These are phyloP conservation scores for Hypomontagnella submonticulosa DNA, from an alignment of 495 filamentous ascomycete genomes.

Conservation along the genomic window DNA sequence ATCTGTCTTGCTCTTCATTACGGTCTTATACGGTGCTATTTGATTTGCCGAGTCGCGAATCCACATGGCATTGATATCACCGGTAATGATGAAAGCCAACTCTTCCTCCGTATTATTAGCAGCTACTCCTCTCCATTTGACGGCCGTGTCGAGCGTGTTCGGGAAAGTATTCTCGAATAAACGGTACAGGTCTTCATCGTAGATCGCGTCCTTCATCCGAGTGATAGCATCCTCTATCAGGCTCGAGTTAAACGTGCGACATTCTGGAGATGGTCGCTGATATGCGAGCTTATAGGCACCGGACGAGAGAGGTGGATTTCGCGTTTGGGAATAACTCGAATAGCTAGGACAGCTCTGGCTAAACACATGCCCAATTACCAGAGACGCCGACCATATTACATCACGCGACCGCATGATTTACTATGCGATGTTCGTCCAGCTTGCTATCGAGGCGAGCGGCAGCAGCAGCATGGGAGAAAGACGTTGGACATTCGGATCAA, in stretches of 20 bases:
- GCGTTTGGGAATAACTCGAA: conserved; percentile 37
- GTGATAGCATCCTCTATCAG: conserved; percentile 63
- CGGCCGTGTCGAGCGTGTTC: conserved; percentile 70
- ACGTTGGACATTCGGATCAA: background rate
- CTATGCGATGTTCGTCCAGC: background rate
- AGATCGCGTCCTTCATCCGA: conserved; percentile 58
- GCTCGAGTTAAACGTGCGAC: conserved; percentile 67
- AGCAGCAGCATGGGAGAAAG: background rate
- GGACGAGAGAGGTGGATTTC: conserved; percentile 52
- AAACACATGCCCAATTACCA: conserved; percentile 14
- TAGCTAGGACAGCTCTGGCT: conserved; percentile 40
- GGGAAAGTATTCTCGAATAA: conserved; percentile 71
- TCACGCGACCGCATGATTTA: conserved; percentile 30
- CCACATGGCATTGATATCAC: conserved; percentile 76
- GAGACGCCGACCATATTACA: conserved; percentile 12
- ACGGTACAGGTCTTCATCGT: conserved; percentile 68
- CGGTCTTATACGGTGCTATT: conserved; percentile 67
- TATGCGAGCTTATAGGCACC: conserved; percentile 63
- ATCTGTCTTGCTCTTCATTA: conserved; percentile 62
- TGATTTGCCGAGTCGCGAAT: conserved; percentile 72
- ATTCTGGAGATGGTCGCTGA: conserved; percentile 64
- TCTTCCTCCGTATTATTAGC: conserved; percentile 64
- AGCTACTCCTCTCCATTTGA: conserved; percentile 69
- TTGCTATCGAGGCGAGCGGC: background rate
- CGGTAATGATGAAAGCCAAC: conserved; percentile 71